Evolutionary conservation across 345 rosid genomes (phyloP).

Genomic region (Barbarea vulgaris): DNA sequence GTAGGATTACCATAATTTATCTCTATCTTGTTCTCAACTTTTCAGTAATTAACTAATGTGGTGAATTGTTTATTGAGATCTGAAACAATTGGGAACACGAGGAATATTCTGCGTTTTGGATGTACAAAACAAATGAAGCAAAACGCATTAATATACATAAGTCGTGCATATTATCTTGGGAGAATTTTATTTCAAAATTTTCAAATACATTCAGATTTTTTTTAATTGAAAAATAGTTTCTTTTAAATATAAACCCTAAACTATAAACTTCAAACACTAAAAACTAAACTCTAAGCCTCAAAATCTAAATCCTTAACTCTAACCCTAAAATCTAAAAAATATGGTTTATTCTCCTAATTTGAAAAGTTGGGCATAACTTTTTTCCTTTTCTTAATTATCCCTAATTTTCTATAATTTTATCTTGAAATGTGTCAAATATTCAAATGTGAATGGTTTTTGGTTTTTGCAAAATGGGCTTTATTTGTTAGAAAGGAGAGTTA

Average conservation of each 20-base stretch:
- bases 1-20: constrained; percentile 10
- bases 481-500: neutral
- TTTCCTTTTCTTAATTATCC: neutral
- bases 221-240: no score
- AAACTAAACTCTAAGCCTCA: neutral
- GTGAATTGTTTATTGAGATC: constrained; percentile 33
- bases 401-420: neutral
- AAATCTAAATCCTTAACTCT: neutral
- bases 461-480: constrained; percentile 13
- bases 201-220: no score
- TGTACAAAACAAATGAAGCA: neutral
- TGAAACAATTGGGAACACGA: constrained; percentile 18
- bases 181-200: no score
- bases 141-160: neutral
- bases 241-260: neutral
- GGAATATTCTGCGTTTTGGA: constrained; percentile 35
- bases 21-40: constrained; percentile 13
- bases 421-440: neutral
- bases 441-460: neutral
- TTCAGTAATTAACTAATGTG: constrained; percentile 30
- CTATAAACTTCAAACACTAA: neutral
- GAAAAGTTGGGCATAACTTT: neutral
- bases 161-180: no score
- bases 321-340: neutral
- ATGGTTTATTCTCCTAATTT: neutral